phyloP scores from a whole-genome alignment of 345 rosid genomes.

The Ceriops zippeliana region DNA sequence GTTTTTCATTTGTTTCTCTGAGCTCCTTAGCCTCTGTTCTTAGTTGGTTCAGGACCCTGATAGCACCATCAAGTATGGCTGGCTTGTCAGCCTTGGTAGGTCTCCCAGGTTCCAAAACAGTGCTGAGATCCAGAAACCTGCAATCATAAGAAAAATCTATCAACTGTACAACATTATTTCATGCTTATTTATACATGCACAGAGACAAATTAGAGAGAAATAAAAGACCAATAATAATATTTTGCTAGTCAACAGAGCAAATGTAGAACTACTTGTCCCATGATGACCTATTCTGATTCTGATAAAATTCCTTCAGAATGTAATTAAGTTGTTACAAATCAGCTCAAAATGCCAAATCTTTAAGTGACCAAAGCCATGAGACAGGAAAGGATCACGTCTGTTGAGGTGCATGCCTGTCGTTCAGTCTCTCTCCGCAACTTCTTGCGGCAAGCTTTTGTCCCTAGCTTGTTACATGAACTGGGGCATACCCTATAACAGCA shows the following conservation, averaged over 20 bases:
- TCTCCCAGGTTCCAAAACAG: constrained; percentile 35
- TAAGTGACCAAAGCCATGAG: not conserved
- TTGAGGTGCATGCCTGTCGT: constrained; percentile 22
- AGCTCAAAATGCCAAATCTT: not conserved
- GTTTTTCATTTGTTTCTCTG: constrained; percentile 28
- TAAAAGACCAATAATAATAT: not conserved
- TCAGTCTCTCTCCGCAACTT: constrained; percentile 29
- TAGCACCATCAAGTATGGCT: constrained; percentile 28
- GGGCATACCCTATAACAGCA: constrained; percentile 18
- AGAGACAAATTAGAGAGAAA: not conserved
- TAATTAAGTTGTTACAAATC: too few relatives aligned
- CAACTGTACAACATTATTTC: not conserved
- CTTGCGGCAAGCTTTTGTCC: constrained; percentile 30
- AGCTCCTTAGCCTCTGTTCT: constrained; percentile 26
- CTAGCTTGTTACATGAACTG: constrained; percentile 20
- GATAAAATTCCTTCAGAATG: too few relatives aligned
- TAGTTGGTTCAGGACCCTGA: constrained; percentile 27
- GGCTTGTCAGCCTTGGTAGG: constrained; percentile 24
- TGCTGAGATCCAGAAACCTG: constrained; percentile 31
- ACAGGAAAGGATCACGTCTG: not conserved
- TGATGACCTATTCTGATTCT: too few relatives aligned
- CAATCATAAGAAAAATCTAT: not conserved
- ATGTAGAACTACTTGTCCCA: too few relatives aligned
- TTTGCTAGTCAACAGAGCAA: too few relatives aligned
- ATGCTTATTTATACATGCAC: not conserved